Base-by-base conservation (phyloP, 257 asterid genomes). In the Przewalskia tangutica region DNA sequence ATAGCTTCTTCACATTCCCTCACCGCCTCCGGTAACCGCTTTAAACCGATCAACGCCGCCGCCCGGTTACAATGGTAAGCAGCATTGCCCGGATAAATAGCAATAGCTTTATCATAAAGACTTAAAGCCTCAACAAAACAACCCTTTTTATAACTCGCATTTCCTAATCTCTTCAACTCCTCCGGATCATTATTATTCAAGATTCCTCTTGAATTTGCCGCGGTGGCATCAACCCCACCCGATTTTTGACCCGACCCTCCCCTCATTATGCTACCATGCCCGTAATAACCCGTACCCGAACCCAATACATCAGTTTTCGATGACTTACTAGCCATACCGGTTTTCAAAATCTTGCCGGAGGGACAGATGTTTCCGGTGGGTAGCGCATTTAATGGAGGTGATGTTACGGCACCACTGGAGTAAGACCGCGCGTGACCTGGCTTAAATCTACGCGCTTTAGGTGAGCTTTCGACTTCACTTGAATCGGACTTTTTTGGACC, bases 1-100 rank as follows among this genome's bases (percentile, higher is more conserved):
- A 95, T 88, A 13, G 99, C 98, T 88, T 91, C 97, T 79, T 91
- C 98, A 71, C 95, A 95, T 84, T 94, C 99, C 86, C 84, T 85
- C 73, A 89, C 89, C 3, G 99, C 98, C 78, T 93, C 97, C 5
- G 62, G 83, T 55, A 92, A 79, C 48, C 93, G 86, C 86, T 82
- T 85, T 11, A 95, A 54, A 9, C 96, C 95, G 81, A 95, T 91
- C 89, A 95, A 85, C 42, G 97, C 93, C 2, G 97, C 99, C 0
- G 99, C 91, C 70, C 93, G 85, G 77, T 95, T 95, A 86, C 86
- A 95, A 84, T 90, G 94, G 87, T 80, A 91, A 2, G 97, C 87
- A 0, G 98, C 94, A 86, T 91, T 95, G 6, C 86, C 89, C 0
- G 97, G 95, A 1, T 91, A 86, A 18, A 92, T 42, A 2, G 89